Evolutionary conservation across 441 rosid species (phyloP).

Genomic region (Rhodomyrtus psidioides): DNA sequence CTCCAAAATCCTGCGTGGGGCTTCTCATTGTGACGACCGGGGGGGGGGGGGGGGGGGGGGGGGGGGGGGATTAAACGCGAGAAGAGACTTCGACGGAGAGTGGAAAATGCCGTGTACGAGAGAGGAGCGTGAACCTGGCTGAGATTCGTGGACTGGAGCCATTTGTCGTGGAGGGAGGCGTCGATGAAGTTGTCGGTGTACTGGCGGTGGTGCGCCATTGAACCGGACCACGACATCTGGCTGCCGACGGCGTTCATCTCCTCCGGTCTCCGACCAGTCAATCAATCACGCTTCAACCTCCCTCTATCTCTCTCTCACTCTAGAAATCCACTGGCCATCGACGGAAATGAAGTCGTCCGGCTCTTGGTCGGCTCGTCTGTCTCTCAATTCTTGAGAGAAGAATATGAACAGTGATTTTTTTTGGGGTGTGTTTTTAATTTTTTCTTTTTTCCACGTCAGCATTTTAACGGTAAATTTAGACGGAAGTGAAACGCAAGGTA

Average conservation of each 20-base stretch:
- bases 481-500: too few species aligned
- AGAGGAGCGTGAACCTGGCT: conserved; percentile 10
- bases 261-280: background rate
- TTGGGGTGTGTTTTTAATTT: too few species aligned
- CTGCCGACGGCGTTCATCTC: conserved; percentile 35
- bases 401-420: too few species aligned
- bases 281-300: too few species aligned
- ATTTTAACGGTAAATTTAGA: too few species aligned
- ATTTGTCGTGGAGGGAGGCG: conserved; percentile 16
- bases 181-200: conserved; percentile 45
- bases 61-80: background rate
- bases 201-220: conserved; percentile 40
- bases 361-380: too few species aligned
- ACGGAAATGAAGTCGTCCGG: background rate
- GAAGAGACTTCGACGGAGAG: background rate
- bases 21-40: background rate
- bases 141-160: conserved; percentile 26
- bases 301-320: background rate
- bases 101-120: background rate
- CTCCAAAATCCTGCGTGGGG: background rate
- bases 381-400: too few species aligned
- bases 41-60: background rate
- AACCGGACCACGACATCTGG: conserved; percentile 29
- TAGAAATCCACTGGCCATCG: background rate
- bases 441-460: too few species aligned